phyloP scores from a whole-genome alignment of 1,139 yeast species.

The Barnettozyma hawaiiensis region DNA sequence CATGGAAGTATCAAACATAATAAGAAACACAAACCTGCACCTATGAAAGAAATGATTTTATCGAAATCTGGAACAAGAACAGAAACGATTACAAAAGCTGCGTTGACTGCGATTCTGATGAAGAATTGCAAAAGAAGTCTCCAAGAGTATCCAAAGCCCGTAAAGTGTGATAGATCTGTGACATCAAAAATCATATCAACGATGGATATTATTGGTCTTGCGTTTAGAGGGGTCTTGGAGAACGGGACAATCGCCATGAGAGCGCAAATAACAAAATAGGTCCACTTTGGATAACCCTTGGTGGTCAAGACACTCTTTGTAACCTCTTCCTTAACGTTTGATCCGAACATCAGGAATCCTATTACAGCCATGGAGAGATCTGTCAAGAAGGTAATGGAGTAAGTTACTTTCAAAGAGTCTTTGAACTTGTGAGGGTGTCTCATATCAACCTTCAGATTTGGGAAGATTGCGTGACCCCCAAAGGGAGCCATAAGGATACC shows the following conservation, averaged over 20 bases:
- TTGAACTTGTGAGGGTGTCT: conserved; percentile 59
- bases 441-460: conserved; percentile 77
- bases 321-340: conserved; percentile 67
- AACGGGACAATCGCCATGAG: conserved; percentile 78
- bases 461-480: conserved; percentile 89
- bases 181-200: conserved; percentile 42
- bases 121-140: conserved; percentile 15
- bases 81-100: conserved; percentile 44
- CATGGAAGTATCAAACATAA: conserved; percentile 78
- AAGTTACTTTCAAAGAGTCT: conserved; percentile 48
- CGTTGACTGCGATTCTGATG: conserved; percentile 36
- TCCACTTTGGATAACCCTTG: conserved; percentile 65
- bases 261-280: conserved; percentile 58
- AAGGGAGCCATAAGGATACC: conserved; percentile 84
- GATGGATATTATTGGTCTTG: conserved; percentile 80
- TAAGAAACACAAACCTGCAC: conserved; percentile 74
- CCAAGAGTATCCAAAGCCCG: conserved; percentile 20
- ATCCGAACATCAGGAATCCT: conserved; percentile 88
- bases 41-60: conserved; percentile 74
- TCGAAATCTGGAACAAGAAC: conserved; percentile 72
- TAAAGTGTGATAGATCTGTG: conserved; percentile 26
- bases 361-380: conserved; percentile 73
- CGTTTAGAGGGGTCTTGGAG: conserved; percentile 82
- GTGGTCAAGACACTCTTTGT: conserved; percentile 70
- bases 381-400: conserved; percentile 60